A percentile compares a stretch with the other conserved stretches of the same genome.
phyloP scores from a whole-genome alignment of 768 basidiomycete genomes.

The Rhizopogon roseolus region DNA sequence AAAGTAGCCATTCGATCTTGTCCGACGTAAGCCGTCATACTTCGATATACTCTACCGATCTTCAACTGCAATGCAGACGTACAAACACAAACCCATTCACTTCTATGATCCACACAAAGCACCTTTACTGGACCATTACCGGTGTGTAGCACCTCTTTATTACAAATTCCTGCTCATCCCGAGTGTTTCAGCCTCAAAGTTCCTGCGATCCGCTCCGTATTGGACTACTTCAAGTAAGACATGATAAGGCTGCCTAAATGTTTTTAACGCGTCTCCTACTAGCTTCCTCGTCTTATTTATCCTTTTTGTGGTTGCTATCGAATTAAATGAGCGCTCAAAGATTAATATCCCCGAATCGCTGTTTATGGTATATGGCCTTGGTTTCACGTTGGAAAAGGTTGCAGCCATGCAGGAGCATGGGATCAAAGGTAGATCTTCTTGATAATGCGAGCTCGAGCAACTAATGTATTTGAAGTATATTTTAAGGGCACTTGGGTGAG shows the following conservation, averaged over 20 bases:
- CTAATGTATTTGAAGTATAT: conserved; percentile 47
- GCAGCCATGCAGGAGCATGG: conserved; percentile 97
- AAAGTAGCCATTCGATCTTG: conserved; percentile 84
- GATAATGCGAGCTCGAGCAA: not conserved
- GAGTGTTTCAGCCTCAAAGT: conserved; percentile 69
- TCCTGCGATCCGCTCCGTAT: conserved; percentile 82
- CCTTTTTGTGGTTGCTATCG: conserved; percentile 75
- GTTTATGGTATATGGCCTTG: conserved; percentile 78
- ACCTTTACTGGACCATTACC: conserved; percentile 91
- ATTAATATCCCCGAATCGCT: conserved; percentile 64
- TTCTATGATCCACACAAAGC: conserved; percentile 95
- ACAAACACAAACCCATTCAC: conserved; percentile 87
- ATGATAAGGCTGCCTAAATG: not conserved
- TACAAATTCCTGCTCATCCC: not conserved
- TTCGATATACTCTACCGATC: not conserved
- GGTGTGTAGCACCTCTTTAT: conserved; percentile 40
- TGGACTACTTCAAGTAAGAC: conserved; percentile 82
- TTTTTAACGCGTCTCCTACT: not conserved
- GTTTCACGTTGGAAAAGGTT: conserved; percentile 88
- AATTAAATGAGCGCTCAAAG: conserved; percentile 55
- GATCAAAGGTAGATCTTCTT: conserved; percentile 56
- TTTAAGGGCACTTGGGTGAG: conserved; percentile 81
- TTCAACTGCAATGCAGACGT: conserved; percentile 53
- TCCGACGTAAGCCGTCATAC: conserved; percentile 62
- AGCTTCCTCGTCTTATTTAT: conserved; percentile 78